Evolutionary conservation across 2,329 filamentous ascomycete genomes (phyloP).

Genomic region (Lasiodiplodia citricola): DNA sequence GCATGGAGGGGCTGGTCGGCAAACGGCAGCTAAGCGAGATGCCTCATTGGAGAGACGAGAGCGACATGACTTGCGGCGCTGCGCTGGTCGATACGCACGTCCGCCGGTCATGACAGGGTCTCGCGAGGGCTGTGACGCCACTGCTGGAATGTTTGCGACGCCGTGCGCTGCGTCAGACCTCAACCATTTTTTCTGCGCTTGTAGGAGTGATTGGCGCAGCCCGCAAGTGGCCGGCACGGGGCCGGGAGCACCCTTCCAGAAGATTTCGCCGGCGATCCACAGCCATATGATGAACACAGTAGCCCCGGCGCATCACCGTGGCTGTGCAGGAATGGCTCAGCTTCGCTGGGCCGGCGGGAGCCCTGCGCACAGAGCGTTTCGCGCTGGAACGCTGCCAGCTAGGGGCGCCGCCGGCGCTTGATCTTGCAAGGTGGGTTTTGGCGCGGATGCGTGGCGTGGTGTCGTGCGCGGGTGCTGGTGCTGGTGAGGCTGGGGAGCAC

Average conservation of each 20-base stretch:
- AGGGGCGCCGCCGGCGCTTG: background rate
- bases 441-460: slow-evolving; percentile 9
- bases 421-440: too few species aligned
- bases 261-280: slow-evolving; percentile 17
- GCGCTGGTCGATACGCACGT: slow-evolving; percentile 13
- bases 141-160: background rate
- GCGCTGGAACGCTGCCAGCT: background rate
- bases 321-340: slow-evolving; percentile 13
- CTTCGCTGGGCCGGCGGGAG: background rate
- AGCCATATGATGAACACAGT: slow-evolving; percentile 11
- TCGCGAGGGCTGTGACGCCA: slow-evolving; percentile 6
- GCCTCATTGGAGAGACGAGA: slow-evolving; percentile 6
- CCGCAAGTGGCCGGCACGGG: background rate
- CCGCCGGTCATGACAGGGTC: slow-evolving; percentile 15
- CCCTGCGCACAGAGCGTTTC: background rate
- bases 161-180: background rate
- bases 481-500: slow-evolving; percentile 12
- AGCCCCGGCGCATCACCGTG: slow-evolving; percentile 14
- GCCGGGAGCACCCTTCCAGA: slow-evolving; percentile 19
- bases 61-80: slow-evolving; percentile 20
- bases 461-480: slow-evolving; percentile 12
- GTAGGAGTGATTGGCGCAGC: background rate
- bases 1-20: slow-evolving; percentile 4
- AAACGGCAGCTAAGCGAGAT: slow-evolving; percentile 20
- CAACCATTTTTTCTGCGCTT: background rate